Evolutionary conservation across 345 rosid species (phyloP), one percentile per base, ranked within the genome.

Genomic region (Ailanthus altissimus): DNA sequence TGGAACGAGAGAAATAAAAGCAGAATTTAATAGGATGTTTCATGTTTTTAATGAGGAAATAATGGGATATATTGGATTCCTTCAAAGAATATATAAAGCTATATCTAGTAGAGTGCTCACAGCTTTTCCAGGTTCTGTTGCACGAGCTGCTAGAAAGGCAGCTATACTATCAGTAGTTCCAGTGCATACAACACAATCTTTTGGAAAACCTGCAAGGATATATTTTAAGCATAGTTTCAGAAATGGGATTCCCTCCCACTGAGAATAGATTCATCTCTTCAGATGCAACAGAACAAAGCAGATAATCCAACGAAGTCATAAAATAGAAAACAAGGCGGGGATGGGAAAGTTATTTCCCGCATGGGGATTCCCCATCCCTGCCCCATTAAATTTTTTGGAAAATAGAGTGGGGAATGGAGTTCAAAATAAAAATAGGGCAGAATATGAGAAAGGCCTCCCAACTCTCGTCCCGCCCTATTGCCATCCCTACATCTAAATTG

Each of bases 111-210:
- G 65, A 79, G 46, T 70, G 67, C 92, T 87, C 70, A 95, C 99
- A 45, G 98, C 94, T 88, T 91, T 88, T 67, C 99, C 98, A 50
- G 97, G 92, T 74, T 86, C 63, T 18, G 91, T 87, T 49, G 93
- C 98, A 1, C 94, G 88, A 64, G 98, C 97, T 61, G 98, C 99
- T 77, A 95, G 97, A 85, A 95, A 93, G 46, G 98, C 99, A 13
- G 99, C 99, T 77, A 92, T 90, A 76, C 97, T 93, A 85, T 95
- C 99, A 16, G 98, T 93, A 49, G 99, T 95, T 81, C 97, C 98
- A 1, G 96, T 81, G 81, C 98, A 95, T 13, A 90, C 90, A 67
- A 84, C 76, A 69, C 97, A 92, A 75, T 89, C 93, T 65, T 85
- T 86, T 18, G 90, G 79, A 77, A 95, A 91, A 74, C 99, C 99